Evolutionary conservation across 2,329 filamentous ascomycete genomes (phyloP).

Genomic region (Dothistroma septosporum): DNA sequence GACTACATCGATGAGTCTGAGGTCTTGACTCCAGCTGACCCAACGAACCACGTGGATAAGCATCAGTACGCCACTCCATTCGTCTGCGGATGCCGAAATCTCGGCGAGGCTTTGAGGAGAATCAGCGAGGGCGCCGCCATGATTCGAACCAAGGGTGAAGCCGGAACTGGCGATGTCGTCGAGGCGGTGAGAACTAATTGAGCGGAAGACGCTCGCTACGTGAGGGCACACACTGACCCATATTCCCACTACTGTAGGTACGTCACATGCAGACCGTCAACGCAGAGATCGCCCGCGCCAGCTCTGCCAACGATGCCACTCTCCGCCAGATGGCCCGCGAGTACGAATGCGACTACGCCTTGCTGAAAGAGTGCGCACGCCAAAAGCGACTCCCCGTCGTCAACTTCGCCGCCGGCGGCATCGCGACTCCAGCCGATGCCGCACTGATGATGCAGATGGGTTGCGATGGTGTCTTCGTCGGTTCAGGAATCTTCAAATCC

Average conservation of each 20-base stretch:
- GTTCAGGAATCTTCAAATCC: conserved; percentile 94
- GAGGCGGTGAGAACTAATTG: conserved; percentile 69
- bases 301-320: conserved; percentile 62
- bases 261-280: conserved; percentile 86
- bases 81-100: conserved; percentile 91
- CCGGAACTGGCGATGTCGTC: conserved; percentile 92
- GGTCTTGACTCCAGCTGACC: conserved; percentile 92
- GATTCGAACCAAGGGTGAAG: conserved; percentile 98
- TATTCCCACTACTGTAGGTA: neutral
- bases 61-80: conserved; percentile 77
- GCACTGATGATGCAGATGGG: conserved; percentile 99
- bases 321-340: conserved; percentile 76
- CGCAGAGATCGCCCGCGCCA: conserved; percentile 70
- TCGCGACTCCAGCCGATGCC: conserved; percentile 97
- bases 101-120: conserved; percentile 86
- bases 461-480: conserved; percentile 96
- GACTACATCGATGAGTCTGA: conserved; percentile 99
- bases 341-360: conserved; percentile 69
- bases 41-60: conserved; percentile 89
- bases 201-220: conserved; percentile 11
- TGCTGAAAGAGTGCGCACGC: conserved; percentile 83
- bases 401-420: conserved; percentile 96
- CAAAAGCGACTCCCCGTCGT: conserved; percentile 87
- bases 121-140: conserved; percentile 94
- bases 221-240: neutral